A percentile compares a stretch with the other conserved stretches of the same genome.
Evolutionary conservation across 179 eudicot species (phyloP).

Genomic region (Actinidia polygama): DNA sequence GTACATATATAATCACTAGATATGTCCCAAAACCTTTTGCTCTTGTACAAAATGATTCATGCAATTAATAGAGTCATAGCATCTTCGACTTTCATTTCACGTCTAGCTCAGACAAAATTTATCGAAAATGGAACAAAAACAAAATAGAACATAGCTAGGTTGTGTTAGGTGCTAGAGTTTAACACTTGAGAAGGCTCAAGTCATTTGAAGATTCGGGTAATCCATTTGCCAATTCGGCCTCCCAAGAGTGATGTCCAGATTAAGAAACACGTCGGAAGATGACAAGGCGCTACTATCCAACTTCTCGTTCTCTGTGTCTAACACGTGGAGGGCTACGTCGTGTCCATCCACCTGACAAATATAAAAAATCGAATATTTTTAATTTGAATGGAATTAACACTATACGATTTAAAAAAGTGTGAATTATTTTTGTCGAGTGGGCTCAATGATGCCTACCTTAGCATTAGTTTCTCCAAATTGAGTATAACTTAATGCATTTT

Average conservation of each 20-base stretch:
- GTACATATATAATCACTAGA: no score
- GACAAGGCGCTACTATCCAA: constrained; percentile 24
- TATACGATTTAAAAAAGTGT: background rate
- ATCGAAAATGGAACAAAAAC: background rate
- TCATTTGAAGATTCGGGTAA: constrained; percentile 34
- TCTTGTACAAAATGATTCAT: background rate
- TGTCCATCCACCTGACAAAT: constrained; percentile 32
- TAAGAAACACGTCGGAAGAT: constrained; percentile 33
- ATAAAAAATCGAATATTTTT: background rate
- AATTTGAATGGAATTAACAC: no score
- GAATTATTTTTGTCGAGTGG: background rate
- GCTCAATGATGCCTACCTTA: constrained; percentile 16
- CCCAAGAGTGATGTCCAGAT: constrained; percentile 65
- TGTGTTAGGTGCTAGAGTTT: constrained; percentile 6
- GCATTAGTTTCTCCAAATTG: background rate
- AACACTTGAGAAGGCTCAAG: constrained; percentile 37
- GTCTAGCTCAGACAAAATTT: background rate
- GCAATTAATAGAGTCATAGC: background rate
- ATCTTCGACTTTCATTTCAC: background rate
- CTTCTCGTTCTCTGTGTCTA: constrained; percentile 22
- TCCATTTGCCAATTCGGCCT: constrained; percentile 48
- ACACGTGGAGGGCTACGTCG: constrained; percentile 19
- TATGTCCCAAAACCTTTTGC: background rate
- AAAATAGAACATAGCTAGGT: background rate
- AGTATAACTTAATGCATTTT: constrained; percentile 26